Percentiles rank a stretch among this genome's conserved stretches.
Conservation (phyloP, 768 basidiomycete genomes). For the Phanerodontia chrysosporium region DNA sequence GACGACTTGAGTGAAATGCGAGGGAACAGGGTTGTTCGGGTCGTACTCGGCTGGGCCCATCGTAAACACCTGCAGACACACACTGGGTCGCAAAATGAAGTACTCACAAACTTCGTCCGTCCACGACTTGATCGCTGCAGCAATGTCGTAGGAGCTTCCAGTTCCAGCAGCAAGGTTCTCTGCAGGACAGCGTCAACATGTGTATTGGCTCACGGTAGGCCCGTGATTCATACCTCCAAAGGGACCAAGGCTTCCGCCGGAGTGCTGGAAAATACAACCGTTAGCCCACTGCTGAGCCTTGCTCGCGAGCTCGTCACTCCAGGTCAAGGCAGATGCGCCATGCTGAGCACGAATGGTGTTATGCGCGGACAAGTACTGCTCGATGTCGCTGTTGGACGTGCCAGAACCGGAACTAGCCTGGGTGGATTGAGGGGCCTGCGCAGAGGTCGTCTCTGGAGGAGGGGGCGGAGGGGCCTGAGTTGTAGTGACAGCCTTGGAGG, state of each 20-base stretch:
- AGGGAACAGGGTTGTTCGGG: slow-evolving; percentile 49
- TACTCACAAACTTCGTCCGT: slow-evolving; percentile 59
- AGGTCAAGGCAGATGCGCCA: slow-evolving; percentile 59
- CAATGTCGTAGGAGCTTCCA: slow-evolving; percentile 46
- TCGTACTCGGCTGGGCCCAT: slow-evolving; percentile 46
- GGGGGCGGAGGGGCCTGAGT: slow-evolving; percentile 8
- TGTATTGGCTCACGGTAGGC: not conserved
- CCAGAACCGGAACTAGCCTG: slow-evolving; percentile 1
- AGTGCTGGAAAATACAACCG: slow-evolving; percentile 65
- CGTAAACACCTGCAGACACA: not conserved
- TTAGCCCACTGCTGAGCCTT: slow-evolving; percentile 70
- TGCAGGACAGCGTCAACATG: slow-evolving; percentile 20
- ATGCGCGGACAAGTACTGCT: slow-evolving; percentile 54
- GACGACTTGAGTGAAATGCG: slow-evolving; percentile 71
- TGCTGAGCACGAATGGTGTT: slow-evolving; percentile 60
- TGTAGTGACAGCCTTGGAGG: slow-evolving; percentile 14
- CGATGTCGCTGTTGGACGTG: slow-evolving; percentile 41
- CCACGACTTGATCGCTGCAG: slow-evolving; percentile 54
- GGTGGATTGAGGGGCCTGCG: slow-evolving; percentile 5
- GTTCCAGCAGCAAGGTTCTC: slow-evolving; percentile 77
- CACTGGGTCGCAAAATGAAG: not conserved
- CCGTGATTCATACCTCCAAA: slow-evolving; percentile 46
- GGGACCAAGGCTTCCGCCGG: slow-evolving; percentile 57
- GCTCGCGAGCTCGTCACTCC: slow-evolving; percentile 56
- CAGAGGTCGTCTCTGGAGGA: slow-evolving; percentile 4